A percentile compares a stretch with the other conserved stretches of the same genome.
phyloP scores from a whole-genome alignment of 768 basidiomycete species.

The Sporobolomyces phaffii region DNA sequence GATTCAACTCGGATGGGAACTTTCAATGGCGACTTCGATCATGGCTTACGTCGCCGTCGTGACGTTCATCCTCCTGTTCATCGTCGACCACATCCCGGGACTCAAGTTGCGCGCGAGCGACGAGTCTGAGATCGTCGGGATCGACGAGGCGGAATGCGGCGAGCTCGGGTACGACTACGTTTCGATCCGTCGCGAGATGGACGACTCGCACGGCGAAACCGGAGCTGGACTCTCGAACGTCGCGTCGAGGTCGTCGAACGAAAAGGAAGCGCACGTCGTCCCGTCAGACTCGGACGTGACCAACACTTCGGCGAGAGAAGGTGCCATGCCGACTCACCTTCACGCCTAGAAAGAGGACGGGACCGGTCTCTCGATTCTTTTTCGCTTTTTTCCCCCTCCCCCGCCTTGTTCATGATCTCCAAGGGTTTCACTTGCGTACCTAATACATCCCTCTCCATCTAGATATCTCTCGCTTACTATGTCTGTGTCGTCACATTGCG shows the following conservation, averaged over 20 bases:
- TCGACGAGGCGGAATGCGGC: slow-evolving; percentile 85
- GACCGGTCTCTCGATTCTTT: too few species aligned
- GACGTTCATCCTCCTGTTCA: slow-evolving; percentile 55
- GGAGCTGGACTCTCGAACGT: slow-evolving; percentile 11
- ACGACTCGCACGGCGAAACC: slow-evolving; percentile 22
- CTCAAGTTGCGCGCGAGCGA: slow-evolving; percentile 57
- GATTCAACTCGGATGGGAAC: slow-evolving; percentile 71
- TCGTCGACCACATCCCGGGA: slow-evolving; percentile 54
- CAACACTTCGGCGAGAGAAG: slow-evolving; percentile 22
- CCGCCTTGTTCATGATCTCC: background rate
- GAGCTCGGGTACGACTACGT: slow-evolving; percentile 49
- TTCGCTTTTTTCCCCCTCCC: background rate
- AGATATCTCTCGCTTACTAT: too few species aligned
- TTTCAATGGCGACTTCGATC: slow-evolving; percentile 59
- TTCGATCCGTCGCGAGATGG: slow-evolving; percentile 36
- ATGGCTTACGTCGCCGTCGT: slow-evolving; percentile 51
- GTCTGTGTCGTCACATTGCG: too few species aligned
- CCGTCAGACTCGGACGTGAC: slow-evolving; percentile 5
- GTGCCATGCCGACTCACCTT: background rate
- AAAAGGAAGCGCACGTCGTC: slow-evolving; percentile 9
- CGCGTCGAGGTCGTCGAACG: slow-evolving; percentile 19
- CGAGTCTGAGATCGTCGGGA: slow-evolving; percentile 59
- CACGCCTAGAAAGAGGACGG: too few species aligned
- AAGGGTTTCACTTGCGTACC: background rate
- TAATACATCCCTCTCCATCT: too few species aligned